Base-by-base conservation (phyloP, 2,329 filamentous ascomycete species). In the Ampelomyces quisqualis region DNA sequence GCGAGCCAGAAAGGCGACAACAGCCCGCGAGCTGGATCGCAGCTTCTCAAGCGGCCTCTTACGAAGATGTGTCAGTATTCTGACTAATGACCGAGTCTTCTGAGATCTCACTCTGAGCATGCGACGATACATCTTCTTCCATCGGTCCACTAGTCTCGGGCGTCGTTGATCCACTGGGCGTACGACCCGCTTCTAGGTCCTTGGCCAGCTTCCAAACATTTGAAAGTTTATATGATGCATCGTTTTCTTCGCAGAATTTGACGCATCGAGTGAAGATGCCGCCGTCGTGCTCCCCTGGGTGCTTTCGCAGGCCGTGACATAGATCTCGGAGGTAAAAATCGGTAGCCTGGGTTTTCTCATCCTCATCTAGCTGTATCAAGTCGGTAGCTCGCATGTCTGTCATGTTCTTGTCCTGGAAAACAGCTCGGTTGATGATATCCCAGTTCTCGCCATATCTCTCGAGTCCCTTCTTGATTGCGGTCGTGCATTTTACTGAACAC, bases 241-340 rank as follows among this genome's bases (percentile, higher is more conserved):
- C 8, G 3, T 51, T 38, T 20, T 58, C 50, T 1, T 43, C 30
- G 24, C 60, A 63, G 28, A 50, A 62, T 23, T 53, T 40, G 1
- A 65, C 55, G 17, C 60, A 62, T 0, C 37, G 15, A 0, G 60
- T 64, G 38, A 67, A 65, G n/a, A 61, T 52, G 2, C 62, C 61
- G 5, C 37, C 49, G 2, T 47, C 43, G 1, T 42, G 42, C 2
- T 31, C 42, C 3, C 30, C 7, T 0, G 63, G 60, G 21, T 58
- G 42, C 19, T 55, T 51, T 14, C 40, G 53, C 2, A 67, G 34
- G 1, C 48, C 50, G 0, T 22, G 40, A 2, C 43, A 29, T 2
- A 65, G 13, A 0, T 37, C 46, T 2, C 50, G 40, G 0, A 67
- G 23, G 1, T 56, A 41, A 21, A 46, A 55, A 21, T 65, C 58